phyloP scores from a whole-genome alignment of 768 basidiomycete species.

The Pulveroboletus sp. region DNA sequence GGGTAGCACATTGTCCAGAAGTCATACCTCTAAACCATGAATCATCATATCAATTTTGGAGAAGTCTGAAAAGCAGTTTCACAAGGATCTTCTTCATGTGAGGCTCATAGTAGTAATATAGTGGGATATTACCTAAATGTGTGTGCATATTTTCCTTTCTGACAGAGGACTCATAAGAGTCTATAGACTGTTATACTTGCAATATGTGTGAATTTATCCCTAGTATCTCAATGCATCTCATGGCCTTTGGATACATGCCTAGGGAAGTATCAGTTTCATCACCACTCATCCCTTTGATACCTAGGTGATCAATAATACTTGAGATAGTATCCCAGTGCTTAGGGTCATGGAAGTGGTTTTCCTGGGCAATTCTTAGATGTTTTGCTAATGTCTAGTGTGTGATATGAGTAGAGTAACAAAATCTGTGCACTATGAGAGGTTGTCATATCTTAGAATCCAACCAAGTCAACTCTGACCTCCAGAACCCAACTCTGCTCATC shows the following conservation, averaged over 20 bases:
- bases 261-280: neutral
- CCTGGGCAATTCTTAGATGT: neutral
- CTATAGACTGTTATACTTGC: neutral
- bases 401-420: no score
- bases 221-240: neutral
- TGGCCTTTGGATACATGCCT: neutral
- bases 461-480: no score
- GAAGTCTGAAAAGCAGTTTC: neutral
- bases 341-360: neutral
- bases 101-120: neutral
- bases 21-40: neutral
- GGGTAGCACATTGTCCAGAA: neutral
- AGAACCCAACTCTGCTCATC: no score
- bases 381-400: no score
- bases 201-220: neutral
- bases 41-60: neutral
- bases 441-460: no score
- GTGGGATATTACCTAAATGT: neutral
- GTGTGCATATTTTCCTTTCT: neutral
- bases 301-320: neutral
- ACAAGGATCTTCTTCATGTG: neutral
- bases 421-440: no score
- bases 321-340: neutral
- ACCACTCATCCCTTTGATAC: neutral
- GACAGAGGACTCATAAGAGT: neutral